These are phyloP conservation scores for Suhomyces vadensis DNA, from an alignment of 805 yeast genomes.

Conservation along the genomic window DNA sequence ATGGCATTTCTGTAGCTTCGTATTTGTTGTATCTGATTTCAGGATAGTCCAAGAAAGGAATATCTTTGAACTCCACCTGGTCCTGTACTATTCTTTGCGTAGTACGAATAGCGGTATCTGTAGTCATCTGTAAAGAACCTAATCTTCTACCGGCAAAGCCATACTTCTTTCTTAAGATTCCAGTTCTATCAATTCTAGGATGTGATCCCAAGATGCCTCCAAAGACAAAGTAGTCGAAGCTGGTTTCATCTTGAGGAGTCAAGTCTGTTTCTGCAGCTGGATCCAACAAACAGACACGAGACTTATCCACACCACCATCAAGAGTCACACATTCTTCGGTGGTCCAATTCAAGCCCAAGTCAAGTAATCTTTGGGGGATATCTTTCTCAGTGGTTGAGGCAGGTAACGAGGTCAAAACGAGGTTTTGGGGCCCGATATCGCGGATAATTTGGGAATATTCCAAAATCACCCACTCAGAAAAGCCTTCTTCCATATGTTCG, in stretches of 20 bases:
- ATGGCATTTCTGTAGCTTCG: slow-evolving; percentile 98
- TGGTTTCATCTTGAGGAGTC: slow-evolving; percentile 61
- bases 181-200: slow-evolving; percentile 91
- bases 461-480: slow-evolving; percentile 91
- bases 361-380: slow-evolving; percentile 60
- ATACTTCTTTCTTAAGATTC: slow-evolving; percentile 74
- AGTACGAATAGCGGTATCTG: slow-evolving; percentile 95
- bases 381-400: slow-evolving; percentile 55
- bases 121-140: slow-evolving; percentile 92
- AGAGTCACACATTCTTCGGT: slow-evolving; percentile 64
- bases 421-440: slow-evolving; percentile 78
- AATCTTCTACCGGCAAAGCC: slow-evolving; percentile 87
- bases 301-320: slow-evolving; percentile 43
- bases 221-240: slow-evolving; percentile 86
- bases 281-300: slow-evolving; percentile 78
- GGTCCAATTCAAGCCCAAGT: slow-evolving; percentile 80
- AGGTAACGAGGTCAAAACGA: slow-evolving; percentile 77
- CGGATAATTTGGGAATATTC: slow-evolving; percentile 82
- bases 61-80: slow-evolving; percentile 60
- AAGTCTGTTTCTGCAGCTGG: slow-evolving; percentile 82
- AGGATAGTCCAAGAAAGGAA: slow-evolving; percentile 88
- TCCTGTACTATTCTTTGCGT: slow-evolving; percentile 77
- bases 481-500: slow-evolving; percentile 97
- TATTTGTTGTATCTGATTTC: slow-evolving; percentile 84
- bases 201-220: slow-evolving; percentile 97